Conservation (phyloP, 2,329 filamentous ascomycete genomes). For the Diplocarpon mali region DNA sequence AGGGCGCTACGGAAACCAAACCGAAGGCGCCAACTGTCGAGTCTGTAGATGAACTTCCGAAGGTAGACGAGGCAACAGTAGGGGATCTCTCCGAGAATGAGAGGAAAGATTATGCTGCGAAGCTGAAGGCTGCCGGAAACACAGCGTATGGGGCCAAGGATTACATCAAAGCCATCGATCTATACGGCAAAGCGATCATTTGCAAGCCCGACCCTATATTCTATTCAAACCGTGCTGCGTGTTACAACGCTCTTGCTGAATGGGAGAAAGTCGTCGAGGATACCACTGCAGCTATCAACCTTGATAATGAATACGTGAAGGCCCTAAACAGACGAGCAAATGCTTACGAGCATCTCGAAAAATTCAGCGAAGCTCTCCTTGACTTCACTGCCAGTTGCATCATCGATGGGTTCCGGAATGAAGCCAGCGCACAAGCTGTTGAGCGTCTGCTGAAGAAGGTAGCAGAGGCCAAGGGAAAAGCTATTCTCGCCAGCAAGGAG, state of each 20-base stretch:
- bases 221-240: slow-evolving; percentile 97
- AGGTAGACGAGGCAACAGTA: slow-evolving; percentile 50
- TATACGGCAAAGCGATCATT: slow-evolving; percentile 91
- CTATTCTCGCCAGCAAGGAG: slow-evolving; percentile 66
- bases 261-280: slow-evolving; percentile 97
- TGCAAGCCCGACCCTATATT: slow-evolving; percentile 97
- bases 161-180: slow-evolving; percentile 84
- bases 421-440: slow-evolving; percentile 76
- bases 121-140: slow-evolving; percentile 92
- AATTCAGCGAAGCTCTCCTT: slow-evolving; percentile 86
- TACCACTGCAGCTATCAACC: slow-evolving; percentile 84
- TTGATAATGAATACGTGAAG: slow-evolving; percentile 95
- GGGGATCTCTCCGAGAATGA: slow-evolving; percentile 45
- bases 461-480: slow-evolving; percentile 85
- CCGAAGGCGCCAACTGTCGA: slow-evolving; percentile 43
- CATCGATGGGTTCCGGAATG: slow-evolving; percentile 93
- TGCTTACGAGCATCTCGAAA: slow-evolving; percentile 86
- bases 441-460: slow-evolving; percentile 95
- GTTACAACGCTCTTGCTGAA: slow-evolving; percentile 84
- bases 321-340: slow-evolving; percentile 92
- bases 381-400: slow-evolving; percentile 99
- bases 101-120: slow-evolving; percentile 75
- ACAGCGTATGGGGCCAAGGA: slow-evolving; percentile 92
- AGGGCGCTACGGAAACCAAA: slow-evolving; percentile 34
- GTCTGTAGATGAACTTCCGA: slow-evolving; percentile 56